Percentiles rank a stretch among this genome's conserved stretches.
Conservation (phyloP, 208 protist genomes). For the Willaertia magna region DNA sequence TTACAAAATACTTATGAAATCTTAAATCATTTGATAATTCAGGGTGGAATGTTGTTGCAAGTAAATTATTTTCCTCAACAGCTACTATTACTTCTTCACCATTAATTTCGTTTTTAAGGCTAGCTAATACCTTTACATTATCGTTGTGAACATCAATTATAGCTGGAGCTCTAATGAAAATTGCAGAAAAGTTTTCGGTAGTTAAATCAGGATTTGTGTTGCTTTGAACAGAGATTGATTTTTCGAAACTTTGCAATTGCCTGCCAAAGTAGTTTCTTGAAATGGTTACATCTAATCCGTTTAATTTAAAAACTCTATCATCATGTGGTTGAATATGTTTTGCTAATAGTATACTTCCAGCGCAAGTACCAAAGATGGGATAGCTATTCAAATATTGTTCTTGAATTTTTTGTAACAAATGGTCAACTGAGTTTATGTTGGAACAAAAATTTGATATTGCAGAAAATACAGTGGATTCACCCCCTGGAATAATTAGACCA, state of each 20-base stretch:
- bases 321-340: neutral
- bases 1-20: constrained; percentile 31
- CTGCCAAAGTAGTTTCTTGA: constrained; percentile 29
- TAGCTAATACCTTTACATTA: neutral
- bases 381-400: neutral
- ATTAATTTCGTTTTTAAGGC: neutral
- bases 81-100: neutral
- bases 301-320: constrained; percentile 11
- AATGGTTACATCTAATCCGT: constrained; percentile 17
- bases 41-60: constrained; percentile 27
- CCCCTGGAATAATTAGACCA: constrained; percentile 26
- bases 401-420: neutral
- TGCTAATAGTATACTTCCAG: neutral
- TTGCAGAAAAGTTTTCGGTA: neutral
- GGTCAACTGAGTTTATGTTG: neutral
- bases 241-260: constrained; percentile 27
- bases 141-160: neutral
- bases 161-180: constrained; percentile 27
- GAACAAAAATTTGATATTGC: constrained; percentile 7
- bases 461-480: constrained; percentile 21
- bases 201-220: neutral
- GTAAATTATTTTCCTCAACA: constrained; percentile 18
- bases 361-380: neutral
- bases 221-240: neutral
- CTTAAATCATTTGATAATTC: constrained; percentile 19